Evolutionary conservation across 108 stramenopile species (phyloP), one percentile per base, ranked within the genome.

Genomic region (Epithemia pelagica): DNA sequence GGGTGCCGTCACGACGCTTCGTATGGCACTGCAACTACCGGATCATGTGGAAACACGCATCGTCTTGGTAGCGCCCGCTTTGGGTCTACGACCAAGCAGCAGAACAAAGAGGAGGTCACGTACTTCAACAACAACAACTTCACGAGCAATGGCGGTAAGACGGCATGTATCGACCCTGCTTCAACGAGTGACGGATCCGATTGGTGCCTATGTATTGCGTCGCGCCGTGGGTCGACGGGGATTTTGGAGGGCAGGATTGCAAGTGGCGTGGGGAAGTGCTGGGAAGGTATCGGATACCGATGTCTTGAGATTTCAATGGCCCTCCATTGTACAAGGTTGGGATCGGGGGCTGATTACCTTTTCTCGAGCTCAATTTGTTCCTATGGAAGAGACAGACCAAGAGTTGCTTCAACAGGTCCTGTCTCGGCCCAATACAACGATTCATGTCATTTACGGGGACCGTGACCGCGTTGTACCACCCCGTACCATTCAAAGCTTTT

Each of bases 251-350:
- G 77, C 73, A 19, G 88, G 84, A 2, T 61, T 92, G 37, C 25
- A 67, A 51, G 22, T 62, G 21, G 87, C 75, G 28, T 92, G 88
- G 88, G 91, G 86, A 32, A 76, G 89, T 63, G 72, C 79, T 3
- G 33, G 37, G 15, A 54, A 59, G n/a, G 58, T 90, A 2, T 69
- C 67, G 26, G 83, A 92, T 29, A 76, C 74, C 53, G 86, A 89
- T 66, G 86, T 81, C 18, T 65, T 92, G 23, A 80, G 88, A 30
- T 92, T 87, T 65, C 76, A 84, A 56, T 92, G 91, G 91, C 91
- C 88, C 2, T 78, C 91, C 10, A 85, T 92, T 70, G 86, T 86
- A 2, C 69, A 66, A 61, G 88, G 85, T 30, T 92, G 91, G 91
- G 91, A 92, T 64, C 31, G 64, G 31, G 91, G 91, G 0, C 22